Percentiles rank a stretch among this genome's conserved stretches.
phyloP scores from a whole-genome alignment of 495 filamentous ascomycete genomes.

The Rusavskia elegans region DNA sequence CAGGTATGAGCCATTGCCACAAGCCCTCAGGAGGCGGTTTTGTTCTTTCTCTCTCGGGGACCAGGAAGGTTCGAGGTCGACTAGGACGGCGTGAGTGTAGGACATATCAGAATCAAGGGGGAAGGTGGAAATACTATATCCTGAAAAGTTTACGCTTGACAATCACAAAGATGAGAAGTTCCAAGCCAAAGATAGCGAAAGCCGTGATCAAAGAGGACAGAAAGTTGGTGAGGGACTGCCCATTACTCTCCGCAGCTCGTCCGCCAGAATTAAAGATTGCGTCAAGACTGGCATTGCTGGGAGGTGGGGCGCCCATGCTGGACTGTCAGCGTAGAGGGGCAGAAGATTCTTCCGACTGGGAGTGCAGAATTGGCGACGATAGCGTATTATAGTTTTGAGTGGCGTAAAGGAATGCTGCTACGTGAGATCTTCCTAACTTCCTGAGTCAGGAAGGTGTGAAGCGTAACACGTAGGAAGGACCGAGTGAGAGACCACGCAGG shows the following conservation, averaged over 20 bases:
- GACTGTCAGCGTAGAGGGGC: too few relatives aligned
- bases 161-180: conserved; percentile 61
- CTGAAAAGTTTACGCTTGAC: conserved; percentile 62
- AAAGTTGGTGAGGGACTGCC: conserved; percentile 41
- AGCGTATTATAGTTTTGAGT: too few relatives aligned
- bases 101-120: not conserved
- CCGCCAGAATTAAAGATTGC: conserved; percentile 22
- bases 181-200: conserved; percentile 59
- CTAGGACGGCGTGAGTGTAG: conserved; percentile 20
- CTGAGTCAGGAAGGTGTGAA: not conserved
- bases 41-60: conserved; percentile 73
- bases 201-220: conserved; percentile 59
- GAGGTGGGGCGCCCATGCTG: not conserved
- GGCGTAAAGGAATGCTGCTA: not conserved
- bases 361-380: too few relatives aligned
- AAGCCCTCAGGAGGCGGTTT: conserved; percentile 52
- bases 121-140: conserved; percentile 57
- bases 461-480: not conserved
- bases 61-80: conserved; percentile 80
- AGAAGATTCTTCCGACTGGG: too few relatives aligned
- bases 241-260: conserved; percentile 27
- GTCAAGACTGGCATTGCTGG: conserved; percentile 16
- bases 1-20: conserved; percentile 49
- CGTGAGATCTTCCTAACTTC: not conserved
- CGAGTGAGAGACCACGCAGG: not conserved